A percentile compares a stretch with the other conserved stretches of the same genome.
Conservation (phyloP, 108 stramenopile genomes). For the Cylindrotheca closterium region DNA sequence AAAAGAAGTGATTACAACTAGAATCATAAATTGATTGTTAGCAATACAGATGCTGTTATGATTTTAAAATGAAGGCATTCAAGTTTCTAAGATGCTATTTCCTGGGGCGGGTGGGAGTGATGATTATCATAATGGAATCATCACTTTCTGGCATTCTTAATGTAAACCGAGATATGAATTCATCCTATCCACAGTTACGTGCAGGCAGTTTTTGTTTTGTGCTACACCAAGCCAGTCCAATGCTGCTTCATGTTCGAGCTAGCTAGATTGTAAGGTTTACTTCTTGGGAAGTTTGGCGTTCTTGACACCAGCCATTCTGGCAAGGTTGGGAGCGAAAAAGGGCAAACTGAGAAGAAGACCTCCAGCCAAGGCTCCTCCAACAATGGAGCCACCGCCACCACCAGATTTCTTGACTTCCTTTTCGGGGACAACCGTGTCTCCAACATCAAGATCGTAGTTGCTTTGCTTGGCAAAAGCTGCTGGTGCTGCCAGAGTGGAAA, state of each 20-base stretch:
- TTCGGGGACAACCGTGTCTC: neutral
- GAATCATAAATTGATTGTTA: no score
- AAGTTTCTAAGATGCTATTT: no score
- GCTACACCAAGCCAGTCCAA: neutral
- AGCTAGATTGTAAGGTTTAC: no score
- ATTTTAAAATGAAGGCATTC: no score
- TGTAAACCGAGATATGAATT: no score
- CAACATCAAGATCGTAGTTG: neutral
- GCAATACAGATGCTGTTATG: no score
- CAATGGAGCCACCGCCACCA: constrained; percentile 6
- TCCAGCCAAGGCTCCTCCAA: constrained; percentile 20
- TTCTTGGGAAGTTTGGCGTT: constrained; percentile 17
- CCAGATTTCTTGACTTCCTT: neutral
- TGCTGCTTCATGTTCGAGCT: neutral
- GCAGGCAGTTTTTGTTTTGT: neutral
- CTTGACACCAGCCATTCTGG: constrained; percentile 22
- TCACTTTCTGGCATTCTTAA: no score
- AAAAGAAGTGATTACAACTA: no score
- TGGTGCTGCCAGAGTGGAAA: neutral
- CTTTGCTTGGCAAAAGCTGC: constrained; percentile 3
- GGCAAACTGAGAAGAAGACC: constrained; percentile 22
- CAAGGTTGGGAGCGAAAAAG: constrained; percentile 18
- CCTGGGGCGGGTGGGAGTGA: no score
- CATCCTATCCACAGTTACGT: no score
- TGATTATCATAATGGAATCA: no score